Conservation (phyloP, 106 monocot genomes). For the Alisma plantagoaquatica region DNA sequence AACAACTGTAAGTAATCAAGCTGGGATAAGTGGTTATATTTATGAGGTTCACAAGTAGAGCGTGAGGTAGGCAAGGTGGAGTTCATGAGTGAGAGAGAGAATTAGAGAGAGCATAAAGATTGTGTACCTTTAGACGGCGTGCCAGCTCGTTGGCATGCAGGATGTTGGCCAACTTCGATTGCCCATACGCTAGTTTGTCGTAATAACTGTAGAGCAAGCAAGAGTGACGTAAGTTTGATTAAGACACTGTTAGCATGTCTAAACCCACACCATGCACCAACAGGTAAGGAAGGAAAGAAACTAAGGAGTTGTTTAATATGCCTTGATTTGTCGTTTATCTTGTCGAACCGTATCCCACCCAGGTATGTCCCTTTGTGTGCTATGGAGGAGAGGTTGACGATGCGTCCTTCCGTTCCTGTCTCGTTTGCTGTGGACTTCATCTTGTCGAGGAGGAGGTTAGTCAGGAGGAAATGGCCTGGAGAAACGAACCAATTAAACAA, state of each 20-base stretch:
- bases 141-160: constrained; percentile 71
- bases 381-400: constrained; percentile 80
- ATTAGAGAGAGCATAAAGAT: not conserved
- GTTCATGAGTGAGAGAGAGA: not conserved
- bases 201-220: constrained; percentile 31
- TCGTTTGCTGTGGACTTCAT: constrained; percentile 61
- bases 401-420: constrained; percentile 64
- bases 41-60: no score
- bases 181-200: constrained; percentile 71
- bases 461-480: constrained; percentile 84
- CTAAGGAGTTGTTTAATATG: no score
- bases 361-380: constrained; percentile 44
- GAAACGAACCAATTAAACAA: no score
- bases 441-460: constrained; percentile 80
- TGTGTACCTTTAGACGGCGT: constrained; percentile 57
- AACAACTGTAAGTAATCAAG: not conserved
- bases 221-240: not conserved
- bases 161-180: constrained; percentile 84
- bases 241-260: not conserved
- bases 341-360: constrained; percentile 57
- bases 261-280: not conserved
- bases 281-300: not conserved
- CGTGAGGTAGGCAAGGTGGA: no score
- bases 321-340: constrained; percentile 37
- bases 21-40: no score